Base-by-base conservation (phyloP, 2,329 filamentous ascomycete species). In the Aspergillus pseudotamarii region DNA sequence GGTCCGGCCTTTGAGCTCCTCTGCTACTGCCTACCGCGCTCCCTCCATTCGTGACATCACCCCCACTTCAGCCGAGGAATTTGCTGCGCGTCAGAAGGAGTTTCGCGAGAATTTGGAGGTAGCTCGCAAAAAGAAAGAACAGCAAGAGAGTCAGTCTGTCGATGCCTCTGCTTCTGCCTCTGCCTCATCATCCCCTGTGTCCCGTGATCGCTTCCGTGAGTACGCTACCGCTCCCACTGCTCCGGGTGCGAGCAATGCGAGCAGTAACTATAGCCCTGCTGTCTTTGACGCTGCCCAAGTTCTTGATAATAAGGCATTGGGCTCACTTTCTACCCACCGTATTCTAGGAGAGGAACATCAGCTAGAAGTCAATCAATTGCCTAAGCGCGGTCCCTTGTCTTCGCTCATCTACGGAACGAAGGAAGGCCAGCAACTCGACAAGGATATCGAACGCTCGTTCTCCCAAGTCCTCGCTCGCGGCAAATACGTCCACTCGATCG, bases 401-500 rank as follows among this genome's bases (percentile, higher is more conserved):
- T 94, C 90, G 71, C 87, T 99, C 71, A 96, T 99, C 76, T 98
- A 99, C 80, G 95, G 95, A 73, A 99, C 95, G 16, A 93, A 95
- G 75, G 94, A 98, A 80, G 95, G 94, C 36, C 89, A 94, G 65
- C 91, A 97, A 81, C 88, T 97, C 77, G 95, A 99, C 75, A 91
- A 92, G 68, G 94, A 98, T 81, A 94, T 99, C 74, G 93, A 98
- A 82, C 89, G 94, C 63, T 96, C 92, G 76, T 99, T 98, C 82
- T 96, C 92, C 58, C 94, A 97, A 79, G 92, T 98, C 51, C 84
- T 99, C 53, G 95, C 95, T 28, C 88, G 95, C 68, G 95, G 95
- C 75, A 99, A 99, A 82, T 99, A 99, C 75, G 94, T 99, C 60
- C 95, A 99, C 80, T 96, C 93, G 54, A 97, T 99, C 77, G 93